phyloP scores from a whole-genome alignment of 306 rosid genomes.

The Carpinus fangiana region DNA sequence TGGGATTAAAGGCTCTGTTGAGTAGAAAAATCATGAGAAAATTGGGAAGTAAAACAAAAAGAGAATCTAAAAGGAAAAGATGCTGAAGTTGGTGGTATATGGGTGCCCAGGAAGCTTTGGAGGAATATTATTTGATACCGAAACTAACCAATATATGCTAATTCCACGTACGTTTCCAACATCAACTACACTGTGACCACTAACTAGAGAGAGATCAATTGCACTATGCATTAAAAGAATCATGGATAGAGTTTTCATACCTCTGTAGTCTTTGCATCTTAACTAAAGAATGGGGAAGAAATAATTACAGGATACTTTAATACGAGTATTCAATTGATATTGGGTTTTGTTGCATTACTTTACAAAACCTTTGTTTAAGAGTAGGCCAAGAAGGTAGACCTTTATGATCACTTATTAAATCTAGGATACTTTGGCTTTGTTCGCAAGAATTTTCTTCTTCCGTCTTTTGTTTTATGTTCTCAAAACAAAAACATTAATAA shows the following conservation, averaged over 20 bases:
- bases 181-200: conserved; percentile 34
- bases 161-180: conserved; percentile 16
- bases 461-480: too few relatives aligned
- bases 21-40: neutral
- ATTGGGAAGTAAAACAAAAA: neutral
- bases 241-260: neutral
- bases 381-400: neutral
- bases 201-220: neutral
- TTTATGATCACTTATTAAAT: neutral
- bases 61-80: neutral
- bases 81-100: conserved; percentile 10
- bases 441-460: too few relatives aligned
- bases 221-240: conserved; percentile 14
- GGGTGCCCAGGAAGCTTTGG: conserved; percentile 13
- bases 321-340: neutral
- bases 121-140: conserved; percentile 47
- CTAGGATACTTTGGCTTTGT: neutral
- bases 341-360: neutral
- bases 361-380: neutral
- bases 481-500: too few relatives aligned
- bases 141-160: conserved; percentile 22
- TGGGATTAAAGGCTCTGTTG: neutral
- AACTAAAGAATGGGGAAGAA: neutral
- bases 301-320: neutral
- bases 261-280: neutral